Percentiles rank a stretch among this genome's conserved stretches.
Evolutionary conservation across 495 filamentous ascomycete genomes (phyloP).

Genomic region (Aspergillus egyptiacus): DNA sequence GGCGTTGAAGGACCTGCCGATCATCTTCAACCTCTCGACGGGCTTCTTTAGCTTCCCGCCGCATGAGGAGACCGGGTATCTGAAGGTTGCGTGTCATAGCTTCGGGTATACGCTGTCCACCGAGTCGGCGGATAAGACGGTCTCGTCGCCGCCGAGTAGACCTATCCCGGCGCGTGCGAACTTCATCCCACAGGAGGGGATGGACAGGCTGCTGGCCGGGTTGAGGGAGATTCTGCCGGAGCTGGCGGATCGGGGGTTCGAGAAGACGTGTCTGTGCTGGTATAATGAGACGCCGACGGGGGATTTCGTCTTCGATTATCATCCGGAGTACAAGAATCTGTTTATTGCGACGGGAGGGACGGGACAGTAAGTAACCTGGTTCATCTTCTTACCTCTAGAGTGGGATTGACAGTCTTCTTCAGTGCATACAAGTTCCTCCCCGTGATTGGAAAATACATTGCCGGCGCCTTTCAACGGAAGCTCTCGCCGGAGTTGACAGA

Average conservation of each 20-base stretch:
- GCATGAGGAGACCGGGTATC: constrained; percentile 23
- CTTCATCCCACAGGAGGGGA: constrained; percentile 33
- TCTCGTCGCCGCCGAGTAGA: constrained; percentile 22
- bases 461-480: constrained; percentile 4
- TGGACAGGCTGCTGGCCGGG: constrained; percentile 20
- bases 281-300: constrained; percentile 71
- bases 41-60: constrained; percentile 78
- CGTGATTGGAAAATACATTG: constrained; percentile 29
- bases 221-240: constrained; percentile 54
- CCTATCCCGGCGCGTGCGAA: constrained; percentile 23
- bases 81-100: constrained; percentile 72
- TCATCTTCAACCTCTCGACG: constrained; percentile 65
- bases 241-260: constrained; percentile 54
- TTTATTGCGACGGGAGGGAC: constrained; percentile 75
- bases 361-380: constrained; percentile 65
- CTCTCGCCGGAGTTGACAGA: not conserved
- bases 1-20: constrained; percentile 53
- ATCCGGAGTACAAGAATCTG: constrained; percentile 55
- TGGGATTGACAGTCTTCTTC: not conserved
- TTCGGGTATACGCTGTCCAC: constrained; percentile 54
- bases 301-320: constrained; percentile 71
- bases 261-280: constrained; percentile 68
- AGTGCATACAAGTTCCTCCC: constrained; percentile 47
- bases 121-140: not conserved
- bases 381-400: not conserved